These are phyloP conservation scores for Fusarium sororula DNA, from an alignment of 2,329 filamentous ascomycete genomes.

Conservation along the genomic window DNA sequence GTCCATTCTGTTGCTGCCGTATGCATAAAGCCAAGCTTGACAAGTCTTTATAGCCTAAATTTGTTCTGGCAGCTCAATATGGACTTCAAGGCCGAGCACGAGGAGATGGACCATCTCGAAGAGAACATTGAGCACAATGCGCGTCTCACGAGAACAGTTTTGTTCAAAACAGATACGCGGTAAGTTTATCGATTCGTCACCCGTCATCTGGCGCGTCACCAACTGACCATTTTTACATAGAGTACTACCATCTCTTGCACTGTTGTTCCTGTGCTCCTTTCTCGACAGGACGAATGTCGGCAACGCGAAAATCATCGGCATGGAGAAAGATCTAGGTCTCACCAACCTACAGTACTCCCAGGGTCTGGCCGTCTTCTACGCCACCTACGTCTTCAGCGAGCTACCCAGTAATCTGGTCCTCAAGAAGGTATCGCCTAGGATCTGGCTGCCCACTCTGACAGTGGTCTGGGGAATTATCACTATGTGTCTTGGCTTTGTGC, in stretches of 20 bases:
- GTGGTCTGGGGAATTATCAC: slow-evolving; percentile 67
- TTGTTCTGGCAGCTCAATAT: background rate
- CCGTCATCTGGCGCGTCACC: background rate
- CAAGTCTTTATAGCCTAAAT: background rate
- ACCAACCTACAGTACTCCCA: slow-evolving; percentile 70
- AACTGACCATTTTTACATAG: background rate
- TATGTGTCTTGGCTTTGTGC: slow-evolving; percentile 65
- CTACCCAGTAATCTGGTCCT: slow-evolving; percentile 71
- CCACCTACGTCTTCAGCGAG: slow-evolving; percentile 69
- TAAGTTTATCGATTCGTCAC: background rate
- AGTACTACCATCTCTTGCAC: background rate
- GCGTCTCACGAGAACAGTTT: background rate
- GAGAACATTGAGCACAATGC: background rate
- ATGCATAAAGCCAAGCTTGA: background rate
- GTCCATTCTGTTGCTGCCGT: background rate
- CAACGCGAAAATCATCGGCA: slow-evolving; percentile 72
- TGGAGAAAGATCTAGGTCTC: slow-evolving; percentile 67
- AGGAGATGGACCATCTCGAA: background rate
- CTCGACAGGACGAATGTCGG: slow-evolving; percentile 78
- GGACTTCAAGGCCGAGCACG: background rate
- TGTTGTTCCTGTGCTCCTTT: background rate
- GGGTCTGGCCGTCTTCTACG: slow-evolving; percentile 72
- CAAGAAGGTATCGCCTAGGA: slow-evolving; percentile 66
- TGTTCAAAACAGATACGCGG: slow-evolving; percentile 5
- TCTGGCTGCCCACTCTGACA: slow-evolving; percentile 68